Conservation (phyloP, 2,329 filamentous ascomycete species). For the Grosmannia serpens region DNA sequence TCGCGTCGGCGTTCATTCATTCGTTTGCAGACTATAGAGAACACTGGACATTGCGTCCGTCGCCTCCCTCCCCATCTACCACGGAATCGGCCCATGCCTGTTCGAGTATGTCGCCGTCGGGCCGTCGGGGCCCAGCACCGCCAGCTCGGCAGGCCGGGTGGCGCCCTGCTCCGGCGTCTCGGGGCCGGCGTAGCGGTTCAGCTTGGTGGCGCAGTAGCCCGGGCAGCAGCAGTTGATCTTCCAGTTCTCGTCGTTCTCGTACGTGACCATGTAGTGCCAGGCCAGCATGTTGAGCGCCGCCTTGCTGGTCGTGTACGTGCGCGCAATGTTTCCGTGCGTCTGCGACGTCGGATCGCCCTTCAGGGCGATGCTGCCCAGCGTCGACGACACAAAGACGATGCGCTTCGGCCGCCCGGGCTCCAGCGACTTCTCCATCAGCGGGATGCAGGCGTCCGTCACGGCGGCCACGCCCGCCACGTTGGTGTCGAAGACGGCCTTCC, state of each 20-base stretch:
- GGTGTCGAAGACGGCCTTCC: conserved; percentile 5
- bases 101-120: conserved; percentile 19
- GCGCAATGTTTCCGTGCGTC: conserved; percentile 6
- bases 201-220: conserved; percentile 21
- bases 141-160: conserved; percentile 19
- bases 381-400: conserved; percentile 16
- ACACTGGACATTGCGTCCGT: neutral
- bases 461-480: conserved; percentile 17
- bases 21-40: no score
- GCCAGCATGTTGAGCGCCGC: conserved; percentile 19
- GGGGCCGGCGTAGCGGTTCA: conserved; percentile 13
- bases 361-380: conserved; percentile 12
- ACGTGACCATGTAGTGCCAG: conserved; percentile 17
- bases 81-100: conserved; percentile 12
- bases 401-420: conserved; percentile 9
- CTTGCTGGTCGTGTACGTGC: conserved; percentile 16
- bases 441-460: conserved; percentile 20
- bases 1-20: no score
- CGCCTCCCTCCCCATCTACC: conserved; percentile 2
- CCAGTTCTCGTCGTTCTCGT: conserved; percentile 17
- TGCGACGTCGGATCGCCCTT: conserved; percentile 9
- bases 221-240: conserved; percentile 26
- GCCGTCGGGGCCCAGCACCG: conserved; percentile 18
- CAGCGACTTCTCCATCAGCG: conserved; percentile 20
- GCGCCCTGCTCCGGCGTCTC: conserved; percentile 18